Conservation (phyloP, 768 basidiomycete genomes). For the Pleurotus pulmonarius region DNA sequence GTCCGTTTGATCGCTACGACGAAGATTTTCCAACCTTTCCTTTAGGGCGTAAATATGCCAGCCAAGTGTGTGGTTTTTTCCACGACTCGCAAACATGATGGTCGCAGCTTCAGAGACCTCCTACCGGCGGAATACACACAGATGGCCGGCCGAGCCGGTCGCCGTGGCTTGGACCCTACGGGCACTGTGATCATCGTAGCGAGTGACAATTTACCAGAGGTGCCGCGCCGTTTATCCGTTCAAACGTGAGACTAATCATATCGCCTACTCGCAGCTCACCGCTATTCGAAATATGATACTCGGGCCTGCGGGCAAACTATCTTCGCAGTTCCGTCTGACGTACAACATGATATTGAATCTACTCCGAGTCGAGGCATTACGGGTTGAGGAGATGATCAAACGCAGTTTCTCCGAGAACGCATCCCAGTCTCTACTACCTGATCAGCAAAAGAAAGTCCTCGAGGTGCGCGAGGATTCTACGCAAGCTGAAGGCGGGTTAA, state of each 20-base stretch:
- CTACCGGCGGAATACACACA: conserved; percentile 95
- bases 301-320: conserved; percentile 87
- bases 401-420: conserved; percentile 98
- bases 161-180: conserved; percentile 91
- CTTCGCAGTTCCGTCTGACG: conserved; percentile 95
- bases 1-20: conserved; percentile 13
- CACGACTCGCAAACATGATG: conserved; percentile 92
- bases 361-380: conserved; percentile 90
- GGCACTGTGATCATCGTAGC: conserved; percentile 93
- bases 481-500: not conserved
- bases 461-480: conserved; percentile 50
- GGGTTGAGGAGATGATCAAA: conserved; percentile 99
- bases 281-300: conserved; percentile 87
- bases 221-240: conserved; percentile 22
- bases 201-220: conserved; percentile 84
- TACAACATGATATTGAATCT: conserved; percentile 99
- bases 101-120: conserved; percentile 85
- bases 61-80: conserved; percentile 97
- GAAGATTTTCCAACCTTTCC: not conserved
- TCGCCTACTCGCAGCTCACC: conserved; percentile 46
- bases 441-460: conserved; percentile 84
- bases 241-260: too few relatives aligned
- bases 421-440: conserved; percentile 86
- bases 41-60: conserved; percentile 99
- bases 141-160: conserved; percentile 98